Base-by-base conservation (phyloP, 108 stramenopile species). In the Nitzschia palea region DNA sequence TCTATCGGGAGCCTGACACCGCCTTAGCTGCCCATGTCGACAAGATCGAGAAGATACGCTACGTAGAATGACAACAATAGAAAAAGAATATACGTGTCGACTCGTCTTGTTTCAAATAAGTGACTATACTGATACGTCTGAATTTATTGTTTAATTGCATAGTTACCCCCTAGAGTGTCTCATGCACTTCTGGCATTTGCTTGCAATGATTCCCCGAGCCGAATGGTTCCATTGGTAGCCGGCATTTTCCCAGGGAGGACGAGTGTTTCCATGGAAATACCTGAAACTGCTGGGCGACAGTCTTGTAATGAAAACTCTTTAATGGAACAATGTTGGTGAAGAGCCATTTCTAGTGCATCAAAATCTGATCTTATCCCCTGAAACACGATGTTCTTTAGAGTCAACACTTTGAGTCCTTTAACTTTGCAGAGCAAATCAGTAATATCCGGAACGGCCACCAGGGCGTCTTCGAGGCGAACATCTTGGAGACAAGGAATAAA, bases 381-480 rank as follows among this genome's bases (percentile, higher is more conserved):
- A 27, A 63, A 44, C 15, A 44, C 26, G 14, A 63, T 22, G 27
- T 47, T 29, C 20, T 26, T 26, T 8, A 63, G 2, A 15, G 43
- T 26, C 26, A 63, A 37, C 9, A 26, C 28, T 6, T 26, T 28
- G 18, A 63, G 26, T 3, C 30, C 30, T 15, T 34, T 44, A 3
- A 37, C 62, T 2, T 47, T 23, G 14, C 44, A 47, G 12, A 63
- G 62, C 43, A 63, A 26, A 12, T 63, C 23, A 23, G 62, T 36
- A 47, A 63, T 23, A 15, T 29, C 62, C 8, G 17, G 12, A n/a
- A 47, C 44, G 4, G 28, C 14, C 12, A 47, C 6, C 10, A 63
- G 28, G 5, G 34, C 27, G 14, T 63, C 26, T 14, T 29, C 45
- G 10, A 63, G 30, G 26, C 29, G 62, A 44, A 63, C 62, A 27